Evolutionary conservation across 2,329 filamentous ascomycete genomes (phyloP), one percentile per base, ranked within the genome.

Genomic region (Pyrenophora graminea): DNA sequence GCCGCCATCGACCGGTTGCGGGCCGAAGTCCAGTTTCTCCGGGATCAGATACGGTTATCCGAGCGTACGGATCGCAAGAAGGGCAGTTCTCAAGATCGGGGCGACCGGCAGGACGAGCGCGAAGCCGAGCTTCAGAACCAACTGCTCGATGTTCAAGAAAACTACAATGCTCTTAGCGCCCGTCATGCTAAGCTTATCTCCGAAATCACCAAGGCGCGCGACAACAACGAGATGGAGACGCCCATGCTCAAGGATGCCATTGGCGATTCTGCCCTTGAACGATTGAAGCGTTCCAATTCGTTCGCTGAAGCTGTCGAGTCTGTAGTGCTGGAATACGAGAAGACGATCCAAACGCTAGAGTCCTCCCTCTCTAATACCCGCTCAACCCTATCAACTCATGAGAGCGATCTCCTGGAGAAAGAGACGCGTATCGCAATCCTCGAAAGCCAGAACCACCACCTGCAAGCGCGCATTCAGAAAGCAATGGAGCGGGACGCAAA

Each of bases 251-350:
- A 87, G 36, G 82, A 86, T 45, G 82, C 85, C 10, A 78, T 87
- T 13, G 90, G 86, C 47, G 91, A 93, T 69, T 90, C 80, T 61
- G 90, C 91, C 1, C 87, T 91, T 19, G 92, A 97, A 70, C 84
- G 94, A 45, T 77, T 97, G 58, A 95, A 97, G 70, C 87, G 94
- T 34, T 99, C 95, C 15, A 96, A 95, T 70, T 95, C 90, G 0
- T 97, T 99, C 69, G 92, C 93, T 1, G 89, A 96, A 70, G 93
- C 93, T 23, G 93, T 99, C 17, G 94, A 99, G 67, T 90, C 96
- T 68, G 91, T 99, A 18, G 91, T 99, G 3, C 79, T 97, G 41
- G 94, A 99, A 74, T 99, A 99, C 70, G 95, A 99, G 73, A 97
- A 96, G 80, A 99, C 95, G 0, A 99, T 99, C 42, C 92, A 97